phyloP scores from a whole-genome alignment of 2,329 filamentous ascomycete species.

The Paecilomyces niveus region DNA sequence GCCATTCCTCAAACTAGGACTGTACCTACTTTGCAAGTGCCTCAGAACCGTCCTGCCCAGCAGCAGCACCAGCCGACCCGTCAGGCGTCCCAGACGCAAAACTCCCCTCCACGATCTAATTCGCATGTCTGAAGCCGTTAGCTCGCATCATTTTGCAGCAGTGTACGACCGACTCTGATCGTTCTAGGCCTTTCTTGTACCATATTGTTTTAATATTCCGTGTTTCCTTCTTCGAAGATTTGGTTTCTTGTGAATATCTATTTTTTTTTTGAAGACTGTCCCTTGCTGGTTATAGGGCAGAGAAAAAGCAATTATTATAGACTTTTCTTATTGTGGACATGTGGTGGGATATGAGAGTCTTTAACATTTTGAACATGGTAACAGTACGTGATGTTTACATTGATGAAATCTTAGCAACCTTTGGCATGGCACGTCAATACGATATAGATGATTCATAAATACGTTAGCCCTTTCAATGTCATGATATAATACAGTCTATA shows the following conservation, averaged over 20 bases:
- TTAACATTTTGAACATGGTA: not conserved
- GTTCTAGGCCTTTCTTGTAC: not conserved
- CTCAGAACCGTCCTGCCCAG: conserved; percentile 3
- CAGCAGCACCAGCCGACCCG: not conserved
- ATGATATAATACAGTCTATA: not conserved
- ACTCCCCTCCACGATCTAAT: not conserved
- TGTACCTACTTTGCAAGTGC: not conserved
- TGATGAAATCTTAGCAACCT: not conserved
- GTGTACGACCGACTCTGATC: not conserved
- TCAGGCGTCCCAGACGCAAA: not conserved
- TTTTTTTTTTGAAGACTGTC: not conserved
- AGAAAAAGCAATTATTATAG: not conserved
- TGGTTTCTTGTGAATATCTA: not conserved
- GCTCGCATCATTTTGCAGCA: not conserved
- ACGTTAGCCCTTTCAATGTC: not conserved
- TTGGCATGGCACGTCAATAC: not conserved
- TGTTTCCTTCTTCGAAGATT: not conserved
- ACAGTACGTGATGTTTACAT: not conserved
- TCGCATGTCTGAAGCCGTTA: not conserved
- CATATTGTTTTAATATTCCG: not conserved
- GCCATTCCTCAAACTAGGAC: not conserved
- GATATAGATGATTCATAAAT: not conserved
- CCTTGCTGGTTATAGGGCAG: not conserved
- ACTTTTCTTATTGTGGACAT: not conserved
- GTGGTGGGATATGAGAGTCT: not conserved